A percentile compares a stretch with the other conserved stretches of the same genome.
Conservation (phyloP, 2,329 filamentous ascomycete genomes). For the Diaporthe sp. region DNA sequence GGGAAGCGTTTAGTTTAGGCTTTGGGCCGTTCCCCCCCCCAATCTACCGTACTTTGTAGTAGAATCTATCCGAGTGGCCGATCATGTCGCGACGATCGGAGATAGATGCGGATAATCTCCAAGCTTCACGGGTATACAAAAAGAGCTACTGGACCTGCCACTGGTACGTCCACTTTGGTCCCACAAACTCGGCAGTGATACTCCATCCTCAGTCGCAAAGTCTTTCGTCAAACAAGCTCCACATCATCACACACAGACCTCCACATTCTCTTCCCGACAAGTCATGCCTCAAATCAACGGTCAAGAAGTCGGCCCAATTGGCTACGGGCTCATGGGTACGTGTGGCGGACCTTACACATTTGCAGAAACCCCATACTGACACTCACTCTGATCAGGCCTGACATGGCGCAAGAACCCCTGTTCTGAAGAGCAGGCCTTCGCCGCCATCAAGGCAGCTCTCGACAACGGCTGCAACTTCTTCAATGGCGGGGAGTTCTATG, state of each 20-base stretch:
- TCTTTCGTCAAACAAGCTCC: not conserved
- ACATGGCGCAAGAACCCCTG: conserved; percentile 58
- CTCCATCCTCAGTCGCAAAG: not conserved
- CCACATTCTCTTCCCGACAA: not conserved
- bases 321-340: conserved; percentile 52
- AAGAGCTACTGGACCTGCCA: not conserved
- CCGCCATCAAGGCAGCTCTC: conserved; percentile 68
- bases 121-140: conserved; percentile 21
- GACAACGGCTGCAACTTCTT: conserved; percentile 63
- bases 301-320: conserved; percentile 49
- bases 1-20: not conserved
- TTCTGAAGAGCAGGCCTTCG: conserved; percentile 64
- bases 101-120: conserved; percentile 16
- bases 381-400: conserved; percentile 51
- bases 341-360: not conserved
- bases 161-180: not conserved
- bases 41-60: not conserved
- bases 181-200: not conserved
- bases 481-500: conserved; percentile 78
- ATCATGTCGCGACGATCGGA: conserved; percentile 3
- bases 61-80: conserved; percentile 5
- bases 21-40: not conserved
- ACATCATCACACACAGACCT: not conserved
- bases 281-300: conserved; percentile 50
- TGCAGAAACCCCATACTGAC: not conserved